These are phyloP conservation scores for Malassezia psittaci DNA, from an alignment of 1,284 basidiomycete species.

Conservation along the genomic window DNA sequence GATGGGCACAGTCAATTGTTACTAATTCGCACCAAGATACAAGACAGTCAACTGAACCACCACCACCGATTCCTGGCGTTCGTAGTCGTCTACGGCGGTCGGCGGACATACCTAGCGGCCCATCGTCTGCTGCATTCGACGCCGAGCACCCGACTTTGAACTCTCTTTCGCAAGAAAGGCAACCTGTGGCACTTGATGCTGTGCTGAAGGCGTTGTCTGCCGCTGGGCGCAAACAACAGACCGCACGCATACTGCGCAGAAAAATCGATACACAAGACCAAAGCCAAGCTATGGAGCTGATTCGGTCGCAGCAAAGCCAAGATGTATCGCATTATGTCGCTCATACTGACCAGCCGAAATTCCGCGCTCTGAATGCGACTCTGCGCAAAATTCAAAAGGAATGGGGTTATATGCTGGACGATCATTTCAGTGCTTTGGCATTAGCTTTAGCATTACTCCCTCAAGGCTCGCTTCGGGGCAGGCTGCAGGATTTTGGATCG, in stretches of 20 bases:
- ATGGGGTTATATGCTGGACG: slow-evolving; percentile 41
- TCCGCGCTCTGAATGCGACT: slow-evolving; percentile 39
- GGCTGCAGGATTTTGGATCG: slow-evolving; percentile 27
- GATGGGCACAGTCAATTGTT: background rate
- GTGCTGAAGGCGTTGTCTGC: slow-evolving; percentile 35
- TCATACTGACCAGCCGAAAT: slow-evolving; percentile 25
- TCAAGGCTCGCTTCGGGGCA: slow-evolving; percentile 34
- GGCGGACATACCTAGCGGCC: background rate
- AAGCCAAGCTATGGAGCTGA: slow-evolving; percentile 20
- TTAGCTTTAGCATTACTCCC: slow-evolving; percentile 42
- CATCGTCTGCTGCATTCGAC: background rate
- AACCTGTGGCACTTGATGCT: slow-evolving; percentile 32
- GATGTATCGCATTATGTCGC: slow-evolving; percentile 28
- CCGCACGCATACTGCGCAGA: slow-evolving; percentile 37
- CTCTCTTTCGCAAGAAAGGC: slow-evolving; percentile 28
- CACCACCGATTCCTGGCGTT: background rate
- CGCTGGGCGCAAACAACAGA: slow-evolving; percentile 38
- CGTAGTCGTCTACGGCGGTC: background rate
- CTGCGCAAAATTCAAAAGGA: slow-evolving; percentile 44
- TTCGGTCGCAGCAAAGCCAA: slow-evolving; percentile 17
- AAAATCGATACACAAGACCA: slow-evolving; percentile 25
- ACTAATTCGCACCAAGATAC: background rate
- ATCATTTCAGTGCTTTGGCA: slow-evolving; percentile 41
- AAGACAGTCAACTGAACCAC: background rate
- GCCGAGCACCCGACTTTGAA: slow-evolving; percentile 19